Conservation (phyloP, 768 basidiomycete species). For the Rhodotorula taiwanensis region DNA sequence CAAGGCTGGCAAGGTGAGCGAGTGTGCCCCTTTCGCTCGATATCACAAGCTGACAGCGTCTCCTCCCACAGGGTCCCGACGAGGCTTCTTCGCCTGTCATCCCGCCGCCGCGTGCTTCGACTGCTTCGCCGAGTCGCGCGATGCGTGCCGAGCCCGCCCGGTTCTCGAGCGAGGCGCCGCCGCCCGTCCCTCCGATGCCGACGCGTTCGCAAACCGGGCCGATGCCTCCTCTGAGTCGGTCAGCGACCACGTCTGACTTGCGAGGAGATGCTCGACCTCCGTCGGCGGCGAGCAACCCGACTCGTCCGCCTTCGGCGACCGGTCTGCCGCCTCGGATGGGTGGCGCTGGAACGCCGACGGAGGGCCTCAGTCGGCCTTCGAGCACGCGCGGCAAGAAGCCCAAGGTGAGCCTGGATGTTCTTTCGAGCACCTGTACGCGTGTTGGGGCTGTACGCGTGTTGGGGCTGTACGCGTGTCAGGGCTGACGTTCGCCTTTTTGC, state of each 20-base stretch:
- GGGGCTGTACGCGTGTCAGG: no score
- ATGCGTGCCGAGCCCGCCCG: slow-evolving; percentile 19
- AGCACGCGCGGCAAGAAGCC: not conserved
- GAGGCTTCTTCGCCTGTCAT: slow-evolving; percentile 16
- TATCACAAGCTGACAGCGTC: not conserved
- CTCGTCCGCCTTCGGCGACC: not conserved
- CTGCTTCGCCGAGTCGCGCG: slow-evolving; percentile 29
- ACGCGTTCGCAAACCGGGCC: not conserved
- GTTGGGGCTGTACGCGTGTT: no score
- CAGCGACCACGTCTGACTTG: not conserved
- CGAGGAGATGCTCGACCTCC: slow-evolving; percentile 4
- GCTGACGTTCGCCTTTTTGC: no score
- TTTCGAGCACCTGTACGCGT: no score
- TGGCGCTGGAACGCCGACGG: not conserved
- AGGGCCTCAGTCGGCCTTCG: not conserved
- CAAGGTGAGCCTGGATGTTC: no score
- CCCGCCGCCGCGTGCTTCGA: slow-evolving; percentile 33
- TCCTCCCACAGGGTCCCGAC: slow-evolving; percentile 14
- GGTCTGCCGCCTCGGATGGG: not conserved
- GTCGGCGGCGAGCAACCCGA: not conserved
- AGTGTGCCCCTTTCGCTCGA: not conserved
- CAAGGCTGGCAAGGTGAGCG: slow-evolving; percentile 58
- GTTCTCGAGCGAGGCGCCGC: slow-evolving; percentile 4
- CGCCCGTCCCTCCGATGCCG: slow-evolving; percentile 30
- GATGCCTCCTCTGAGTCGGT: not conserved